Evolutionary conservation across 345 rosid species (phyloP), one percentile per base, ranked within the genome.

Genomic region (Salix suchowensis): DNA sequence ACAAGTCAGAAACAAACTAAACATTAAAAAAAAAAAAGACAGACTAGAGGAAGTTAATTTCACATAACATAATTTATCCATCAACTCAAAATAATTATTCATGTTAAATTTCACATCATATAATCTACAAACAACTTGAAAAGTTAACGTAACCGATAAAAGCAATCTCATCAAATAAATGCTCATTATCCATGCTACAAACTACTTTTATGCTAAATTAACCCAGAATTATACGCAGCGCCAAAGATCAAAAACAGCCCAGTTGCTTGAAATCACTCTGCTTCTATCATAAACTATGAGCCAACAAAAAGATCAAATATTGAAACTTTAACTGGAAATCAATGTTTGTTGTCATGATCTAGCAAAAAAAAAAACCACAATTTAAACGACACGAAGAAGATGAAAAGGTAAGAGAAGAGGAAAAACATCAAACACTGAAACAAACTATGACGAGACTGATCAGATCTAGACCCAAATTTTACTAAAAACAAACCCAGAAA

Each of bases 1-100:
- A 46, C 26, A 79, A 76, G 74, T 74, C 74, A 82, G 80, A 78
- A 75, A 77, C 36, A 64, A 36, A 76, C 40, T 62, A 13, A 23
- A n/a, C 64, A 58, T 58, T 9, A 26, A 32, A 74, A 39, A 28
- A 68, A 6, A 74, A 12, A 34, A 40, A 74, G 4, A 32, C 1
- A 58, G 19, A 30, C 13, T 24, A 8, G 21, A 16, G 34, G 44
- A n/a, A 67, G 23, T 4, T 12, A 7, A 15, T 21, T 66, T 52
- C 19, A 30, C 23, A 66, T 34, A 32, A 16, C n/a, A 48, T 66
- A 16, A 37, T 66, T 13, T n/a, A 65, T 8, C 12, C 54, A 67
- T 32, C 34, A 34, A 21, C 19, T 21, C 21, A 58, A 37, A 37
- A 39, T 23, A 60, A 61, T 16, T 16, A 36, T 2, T 48, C 54